These are phyloP conservation scores for Ascochyta koolunga DNA, from an alignment of 2,329 filamentous ascomycete genomes.

Conservation along the genomic window DNA sequence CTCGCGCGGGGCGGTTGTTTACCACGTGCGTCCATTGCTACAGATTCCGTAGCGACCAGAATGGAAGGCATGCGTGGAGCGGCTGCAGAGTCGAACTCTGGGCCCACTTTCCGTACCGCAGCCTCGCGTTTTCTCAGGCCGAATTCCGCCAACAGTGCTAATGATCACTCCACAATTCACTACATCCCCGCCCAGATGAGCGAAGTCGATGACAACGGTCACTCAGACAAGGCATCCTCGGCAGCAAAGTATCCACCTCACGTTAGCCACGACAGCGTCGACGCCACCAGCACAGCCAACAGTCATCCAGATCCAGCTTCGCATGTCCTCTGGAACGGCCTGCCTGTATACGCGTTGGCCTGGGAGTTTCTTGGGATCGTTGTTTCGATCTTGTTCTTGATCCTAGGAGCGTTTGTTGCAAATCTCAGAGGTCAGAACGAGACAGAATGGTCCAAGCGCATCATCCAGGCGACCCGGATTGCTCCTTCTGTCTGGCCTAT, in stretches of 20 bases:
- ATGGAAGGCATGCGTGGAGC: neutral
- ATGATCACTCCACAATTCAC: neutral
- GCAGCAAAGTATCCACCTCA: neutral
- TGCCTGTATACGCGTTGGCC: neutral
- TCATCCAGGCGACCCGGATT: slow-evolving; percentile 11
- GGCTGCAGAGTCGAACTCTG: neutral
- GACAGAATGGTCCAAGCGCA: slow-evolving; percentile 1
- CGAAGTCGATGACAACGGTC: neutral
- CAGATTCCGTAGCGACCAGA: neutral
- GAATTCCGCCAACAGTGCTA: neutral
- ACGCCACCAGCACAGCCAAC: neutral
- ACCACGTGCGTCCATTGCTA: neutral
- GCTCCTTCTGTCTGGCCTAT: slow-evolving; percentile 17
- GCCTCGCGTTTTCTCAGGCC: neutral
- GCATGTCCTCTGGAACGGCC: neutral
- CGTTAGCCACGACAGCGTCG: neutral
- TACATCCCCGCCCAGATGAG: neutral
- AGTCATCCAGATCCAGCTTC: neutral
- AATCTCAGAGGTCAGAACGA: neutral
- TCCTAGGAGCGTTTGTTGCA: neutral
- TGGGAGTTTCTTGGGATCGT: neutral
- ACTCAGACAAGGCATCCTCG: neutral
- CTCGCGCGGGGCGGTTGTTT: neutral
- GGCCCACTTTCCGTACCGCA: neutral
- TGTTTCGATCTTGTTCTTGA: neutral